These are phyloP conservation scores for Ceriops zippeliana DNA, from an alignment of 345 rosid species.

Conservation along the genomic window DNA sequence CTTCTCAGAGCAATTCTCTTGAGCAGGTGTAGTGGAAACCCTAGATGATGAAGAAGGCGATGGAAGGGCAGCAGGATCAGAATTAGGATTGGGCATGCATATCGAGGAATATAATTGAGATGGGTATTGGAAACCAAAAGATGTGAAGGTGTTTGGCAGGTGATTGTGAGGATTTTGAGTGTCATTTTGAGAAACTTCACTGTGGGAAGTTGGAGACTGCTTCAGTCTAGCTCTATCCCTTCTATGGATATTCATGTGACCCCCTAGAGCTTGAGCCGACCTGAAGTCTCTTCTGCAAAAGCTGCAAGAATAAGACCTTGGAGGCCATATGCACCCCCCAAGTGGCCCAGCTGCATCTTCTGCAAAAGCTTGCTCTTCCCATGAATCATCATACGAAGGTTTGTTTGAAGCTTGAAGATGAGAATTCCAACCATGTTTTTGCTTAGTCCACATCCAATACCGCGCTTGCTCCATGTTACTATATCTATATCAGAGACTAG, in stretches of 20 bases:
- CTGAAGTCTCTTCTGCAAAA: conserved; percentile 30
- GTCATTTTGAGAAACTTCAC: conserved; percentile 31
- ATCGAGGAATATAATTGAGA: conserved; percentile 46
- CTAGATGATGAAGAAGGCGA: conserved; percentile 46
- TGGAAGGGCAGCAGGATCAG: conserved; percentile 27
- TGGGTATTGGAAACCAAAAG: conserved; percentile 38
- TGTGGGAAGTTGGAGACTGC: conserved; percentile 29
- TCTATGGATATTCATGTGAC: conserved; percentile 37
- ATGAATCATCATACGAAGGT: conserved; percentile 46
- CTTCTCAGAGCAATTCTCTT: conserved; percentile 21
- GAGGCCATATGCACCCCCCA: conserved; percentile 36
- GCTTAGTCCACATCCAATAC: conserved; percentile 50
- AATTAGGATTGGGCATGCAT: conserved; percentile 64
- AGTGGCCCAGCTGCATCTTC: conserved; percentile 29
- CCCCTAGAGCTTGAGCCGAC: conserved; percentile 36
- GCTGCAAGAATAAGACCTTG: conserved; percentile 33
- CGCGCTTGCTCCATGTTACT: conserved; percentile 38
- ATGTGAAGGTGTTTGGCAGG: conserved; percentile 25
- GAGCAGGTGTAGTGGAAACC: conserved; percentile 38
- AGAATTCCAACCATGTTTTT: conserved; percentile 36
- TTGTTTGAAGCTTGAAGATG: conserved; percentile 27
- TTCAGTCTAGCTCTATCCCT: conserved; percentile 31
- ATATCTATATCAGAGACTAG: neutral
- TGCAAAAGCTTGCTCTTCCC: conserved; percentile 39
- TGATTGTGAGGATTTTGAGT: conserved; percentile 20